Conservation (phyloP, 2,329 filamentous ascomycete species). For the Pseudocercospora musae region DNA sequence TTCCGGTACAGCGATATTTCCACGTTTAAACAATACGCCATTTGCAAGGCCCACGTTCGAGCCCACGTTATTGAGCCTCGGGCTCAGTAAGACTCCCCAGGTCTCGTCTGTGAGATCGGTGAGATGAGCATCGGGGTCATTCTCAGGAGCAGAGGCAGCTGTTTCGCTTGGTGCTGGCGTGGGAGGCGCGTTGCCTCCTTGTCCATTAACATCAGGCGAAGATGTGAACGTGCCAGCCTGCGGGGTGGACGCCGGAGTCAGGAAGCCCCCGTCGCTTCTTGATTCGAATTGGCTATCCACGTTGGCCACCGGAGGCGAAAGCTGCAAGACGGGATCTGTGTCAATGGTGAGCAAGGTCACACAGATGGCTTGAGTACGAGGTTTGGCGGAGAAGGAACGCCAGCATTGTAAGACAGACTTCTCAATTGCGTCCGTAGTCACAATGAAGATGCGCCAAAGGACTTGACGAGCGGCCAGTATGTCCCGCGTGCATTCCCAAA, state of each 20-base stretch:
- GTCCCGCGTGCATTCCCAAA: conserved; percentile 72
- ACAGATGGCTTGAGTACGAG: conserved; percentile 39
- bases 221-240: conserved; percentile 29
- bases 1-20: conserved; percentile 6
- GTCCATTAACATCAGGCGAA: conserved; percentile 30
- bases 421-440: conserved; percentile 33
- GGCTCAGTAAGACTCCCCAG: conserved; percentile 65
- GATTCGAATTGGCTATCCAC: conserved; percentile 1
- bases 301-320: conserved; percentile 17
- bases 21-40: conserved; percentile 45
- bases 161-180: conserved; percentile 49
- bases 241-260: conserved; percentile 67
- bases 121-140: conserved; percentile 64
- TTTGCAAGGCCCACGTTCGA: conserved; percentile 40
- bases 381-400: conserved; percentile 26
- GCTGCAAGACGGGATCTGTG: conserved; percentile 19
- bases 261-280: conserved; percentile 34
- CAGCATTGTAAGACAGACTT: conserved; percentile 23
- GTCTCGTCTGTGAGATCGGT: conserved; percentile 71
- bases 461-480: conserved; percentile 68
- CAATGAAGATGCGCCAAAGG: conserved; percentile 73
- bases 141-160: conserved; percentile 43
- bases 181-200: conserved; percentile 33
- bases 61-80: conserved; percentile 38
- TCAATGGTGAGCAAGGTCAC: conserved; percentile 29